A percentile compares a stretch with the other conserved stretches of the same genome.
Evolutionary conservation across 169 alveolate species (phyloP).

Genomic region (Neospora caninum): DNA sequence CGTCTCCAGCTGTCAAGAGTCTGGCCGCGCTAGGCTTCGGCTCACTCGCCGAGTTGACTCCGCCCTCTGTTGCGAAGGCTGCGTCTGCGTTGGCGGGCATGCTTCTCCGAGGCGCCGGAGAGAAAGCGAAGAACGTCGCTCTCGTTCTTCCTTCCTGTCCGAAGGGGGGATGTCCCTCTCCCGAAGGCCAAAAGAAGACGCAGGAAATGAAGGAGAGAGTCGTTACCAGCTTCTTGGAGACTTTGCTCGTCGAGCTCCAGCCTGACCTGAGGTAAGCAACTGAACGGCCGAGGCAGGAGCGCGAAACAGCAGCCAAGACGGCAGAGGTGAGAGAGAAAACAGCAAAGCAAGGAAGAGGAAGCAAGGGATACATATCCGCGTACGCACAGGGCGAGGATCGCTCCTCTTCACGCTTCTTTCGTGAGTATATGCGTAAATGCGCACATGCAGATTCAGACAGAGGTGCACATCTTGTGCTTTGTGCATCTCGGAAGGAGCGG

Average conservation of each 20-base stretch:
- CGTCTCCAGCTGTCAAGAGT: neutral
- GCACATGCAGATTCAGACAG: no score
- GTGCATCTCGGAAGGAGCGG: neutral
- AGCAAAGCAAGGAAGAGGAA: neutral
- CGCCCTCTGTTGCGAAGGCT: slow-evolving; percentile 3
- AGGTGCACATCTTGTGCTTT: neutral
- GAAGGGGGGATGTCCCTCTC: neutral
- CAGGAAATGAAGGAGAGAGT: neutral
- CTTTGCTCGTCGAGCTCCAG: slow-evolving; percentile 27
- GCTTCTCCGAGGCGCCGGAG: neutral
- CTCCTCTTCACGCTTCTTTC: no score
- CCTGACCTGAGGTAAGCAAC: neutral
- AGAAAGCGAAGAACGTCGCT: slow-evolving; percentile 21
- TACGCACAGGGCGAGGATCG: neutral
- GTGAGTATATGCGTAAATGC: no score
- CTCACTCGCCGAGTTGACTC: neutral
- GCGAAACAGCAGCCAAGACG: neutral
- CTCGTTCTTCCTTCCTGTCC: neutral
- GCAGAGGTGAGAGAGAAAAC: neutral
- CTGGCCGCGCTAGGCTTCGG: slow-evolving; percentile 22
- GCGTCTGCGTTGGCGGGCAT: neutral
- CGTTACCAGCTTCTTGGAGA: neutral
- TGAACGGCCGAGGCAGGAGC: neutral
- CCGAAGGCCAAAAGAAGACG: neutral
- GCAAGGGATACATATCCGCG: neutral